These are phyloP conservation scores for Strobilomyces echinocephalus DNA, from an alignment of 768 basidiomycete genomes.

Conservation along the genomic window DNA sequence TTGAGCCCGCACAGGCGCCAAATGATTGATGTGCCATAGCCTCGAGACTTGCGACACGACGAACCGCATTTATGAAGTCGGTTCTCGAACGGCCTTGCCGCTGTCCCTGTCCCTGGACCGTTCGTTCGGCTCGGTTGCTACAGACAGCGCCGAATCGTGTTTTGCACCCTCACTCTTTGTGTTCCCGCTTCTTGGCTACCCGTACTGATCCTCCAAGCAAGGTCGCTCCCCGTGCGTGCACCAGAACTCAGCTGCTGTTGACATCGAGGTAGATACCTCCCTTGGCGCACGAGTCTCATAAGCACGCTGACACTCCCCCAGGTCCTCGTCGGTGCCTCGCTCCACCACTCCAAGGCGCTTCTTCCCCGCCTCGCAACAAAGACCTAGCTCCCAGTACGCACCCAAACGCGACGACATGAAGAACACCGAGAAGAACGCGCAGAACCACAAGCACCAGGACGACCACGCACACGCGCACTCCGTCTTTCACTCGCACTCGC, in stretches of 20 bases:
- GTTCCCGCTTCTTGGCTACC: neutral
- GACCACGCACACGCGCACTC: conserved; percentile 56
- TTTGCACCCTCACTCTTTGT: neutral
- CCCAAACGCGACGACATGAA: conserved; percentile 26
- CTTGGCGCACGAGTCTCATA: neutral
- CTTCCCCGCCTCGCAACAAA: conserved; percentile 20
- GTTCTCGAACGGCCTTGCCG: conserved; percentile 9
- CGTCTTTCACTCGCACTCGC: conserved; percentile 64
- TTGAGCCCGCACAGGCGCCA: conserved; percentile 1
- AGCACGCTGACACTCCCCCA: conserved; percentile 12
- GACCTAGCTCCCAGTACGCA: conserved; percentile 16
- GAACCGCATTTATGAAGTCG: conserved; percentile 14
- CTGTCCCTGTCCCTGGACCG: conserved; percentile 8
- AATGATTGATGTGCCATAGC: conserved; percentile 10
- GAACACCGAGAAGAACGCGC: conserved; percentile 12
- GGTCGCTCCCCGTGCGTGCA: neutral
- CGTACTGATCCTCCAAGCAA: neutral
- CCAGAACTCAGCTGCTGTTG: conserved; percentile 1
- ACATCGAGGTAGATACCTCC: conserved; percentile 11
- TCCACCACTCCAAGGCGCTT: neutral
- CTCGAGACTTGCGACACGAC: neutral
- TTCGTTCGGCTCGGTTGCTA: conserved; percentile 10
- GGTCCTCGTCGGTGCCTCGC: conserved; percentile 5
- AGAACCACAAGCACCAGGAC: conserved; percentile 23
- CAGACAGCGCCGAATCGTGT: neutral